Evolutionary conservation across 495 filamentous ascomycete species (phyloP).

Genomic region (Aspergillus olivimuriae): DNA sequence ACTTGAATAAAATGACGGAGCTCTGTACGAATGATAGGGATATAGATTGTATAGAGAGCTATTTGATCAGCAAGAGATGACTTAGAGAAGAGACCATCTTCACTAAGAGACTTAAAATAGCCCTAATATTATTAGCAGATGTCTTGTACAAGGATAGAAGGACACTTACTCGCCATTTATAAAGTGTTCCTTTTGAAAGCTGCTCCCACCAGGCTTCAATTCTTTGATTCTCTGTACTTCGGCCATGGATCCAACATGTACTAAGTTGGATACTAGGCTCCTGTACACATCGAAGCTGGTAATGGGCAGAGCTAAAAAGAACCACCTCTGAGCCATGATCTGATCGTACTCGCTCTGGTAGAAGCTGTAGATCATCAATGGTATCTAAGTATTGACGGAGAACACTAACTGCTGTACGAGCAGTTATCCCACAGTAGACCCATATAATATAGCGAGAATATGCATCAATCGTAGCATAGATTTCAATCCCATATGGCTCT

Average conservation of each 20-base stretch:
- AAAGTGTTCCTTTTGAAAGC: slow-evolving; percentile 5
- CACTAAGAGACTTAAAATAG: slow-evolving; percentile 9
- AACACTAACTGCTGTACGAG: slow-evolving; percentile 14
- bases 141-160: not conserved
- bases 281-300: slow-evolving; percentile 21
- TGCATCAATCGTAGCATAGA: slow-evolving; percentile 17
- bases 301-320: slow-evolving; percentile 12
- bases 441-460: slow-evolving; percentile 19
- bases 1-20: slow-evolving; percentile 9
- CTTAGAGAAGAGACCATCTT: slow-evolving; percentile 8
- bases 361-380: slow-evolving; percentile 2
- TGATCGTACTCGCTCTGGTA: slow-evolving; percentile 9
- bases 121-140: slow-evolving; percentile 1
- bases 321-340: slow-evolving; percentile 10
- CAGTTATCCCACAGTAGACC: slow-evolving; percentile 13
- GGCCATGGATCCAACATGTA: slow-evolving; percentile 9
- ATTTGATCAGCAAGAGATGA: slow-evolving; percentile 11
- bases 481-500: slow-evolving; percentile 14
- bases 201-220: slow-evolving; percentile 17
- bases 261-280: not conserved
- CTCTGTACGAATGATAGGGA: slow-evolving; percentile 11
- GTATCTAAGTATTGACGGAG: slow-evolving; percentile 15
- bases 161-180: slow-evolving; percentile 6
- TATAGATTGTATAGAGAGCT: slow-evolving; percentile 13
- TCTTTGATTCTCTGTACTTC: slow-evolving; percentile 10